Conservation (phyloP, 257 asterid species). For the Leptodermis oblonga region DNA sequence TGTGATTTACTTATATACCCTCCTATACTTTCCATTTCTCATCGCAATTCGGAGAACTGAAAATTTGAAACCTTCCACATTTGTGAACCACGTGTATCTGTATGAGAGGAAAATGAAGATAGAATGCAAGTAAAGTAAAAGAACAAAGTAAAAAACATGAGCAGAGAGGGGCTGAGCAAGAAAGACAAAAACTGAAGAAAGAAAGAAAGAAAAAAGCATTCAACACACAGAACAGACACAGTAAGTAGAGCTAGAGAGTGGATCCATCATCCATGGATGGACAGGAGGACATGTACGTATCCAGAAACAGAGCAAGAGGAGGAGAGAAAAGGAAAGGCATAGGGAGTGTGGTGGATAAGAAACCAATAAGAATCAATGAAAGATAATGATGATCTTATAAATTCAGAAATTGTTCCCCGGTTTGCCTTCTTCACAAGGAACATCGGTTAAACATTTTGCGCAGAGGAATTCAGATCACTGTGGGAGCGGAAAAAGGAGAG, state of each 20-base stretch:
- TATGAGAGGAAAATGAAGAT: no score
- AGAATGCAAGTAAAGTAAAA: neutral
- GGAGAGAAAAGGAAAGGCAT: neutral
- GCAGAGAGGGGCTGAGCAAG: no score
- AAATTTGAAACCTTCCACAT: no score
- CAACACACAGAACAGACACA: no score
- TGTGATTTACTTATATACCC: no score
- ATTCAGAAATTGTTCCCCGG: conserved; percentile 48
- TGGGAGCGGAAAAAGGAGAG: no score
- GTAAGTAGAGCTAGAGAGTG: no score
- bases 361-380: no score
- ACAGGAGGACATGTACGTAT: conserved; percentile 18
- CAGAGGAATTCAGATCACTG: conserved; percentile 26
- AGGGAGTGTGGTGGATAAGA: conserved; percentile 19
- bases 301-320: neutral
- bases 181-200: conserved; percentile 31
- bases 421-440: conserved; percentile 30
- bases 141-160: neutral
- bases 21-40: no score
- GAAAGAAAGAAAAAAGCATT: conserved; percentile 17
- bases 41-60: no score
- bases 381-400: conserved; percentile 35
- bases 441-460: conserved; percentile 21
- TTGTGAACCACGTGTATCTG: neutral
- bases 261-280: conserved; percentile 2